Evolutionary conservation across 202 grass and related monocot genomes (phyloP).

Genomic region (Brachypodium distachyon): DNA sequence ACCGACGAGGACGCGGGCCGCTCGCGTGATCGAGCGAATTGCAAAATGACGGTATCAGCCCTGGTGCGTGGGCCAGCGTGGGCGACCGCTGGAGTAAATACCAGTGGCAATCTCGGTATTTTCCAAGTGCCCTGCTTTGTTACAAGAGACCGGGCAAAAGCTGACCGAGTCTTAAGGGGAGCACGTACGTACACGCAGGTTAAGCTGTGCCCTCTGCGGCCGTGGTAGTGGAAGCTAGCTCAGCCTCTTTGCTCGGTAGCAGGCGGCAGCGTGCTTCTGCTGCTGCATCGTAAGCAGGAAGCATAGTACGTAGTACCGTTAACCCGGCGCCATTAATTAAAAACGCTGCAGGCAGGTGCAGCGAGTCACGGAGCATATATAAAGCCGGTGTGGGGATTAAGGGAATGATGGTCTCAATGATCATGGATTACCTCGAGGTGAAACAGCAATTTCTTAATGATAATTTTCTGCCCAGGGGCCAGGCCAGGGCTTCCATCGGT

Average conservation of each 20-base stretch:
- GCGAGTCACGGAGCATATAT: background rate
- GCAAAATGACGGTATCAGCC: conserved; percentile 23
- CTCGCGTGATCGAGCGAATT: no score
- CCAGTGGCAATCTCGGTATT: background rate
- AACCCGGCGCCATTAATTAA: background rate
- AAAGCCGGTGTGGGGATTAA: background rate
- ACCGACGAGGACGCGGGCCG: background rate
- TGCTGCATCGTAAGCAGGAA: background rate
- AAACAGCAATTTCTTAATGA: background rate
- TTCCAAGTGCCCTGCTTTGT: background rate
- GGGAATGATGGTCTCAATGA: conserved; percentile 22
- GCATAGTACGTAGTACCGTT: background rate
- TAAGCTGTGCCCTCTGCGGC: conserved; percentile 19
- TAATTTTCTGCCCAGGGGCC: background rate
- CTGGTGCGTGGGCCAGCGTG: rapidly evolving
- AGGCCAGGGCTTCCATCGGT: no score
- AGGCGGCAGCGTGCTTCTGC: background rate
- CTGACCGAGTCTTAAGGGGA: background rate
- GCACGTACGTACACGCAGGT: background rate
- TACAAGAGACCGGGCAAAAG: conserved; percentile 17
- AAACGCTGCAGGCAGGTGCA: background rate
- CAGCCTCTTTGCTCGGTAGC: background rate
- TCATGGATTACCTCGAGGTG: background rate
- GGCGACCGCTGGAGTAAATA: rapidly evolving
- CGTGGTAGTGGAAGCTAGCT: conserved; percentile 37